Conservation (phyloP, 352 stramenopile genomes). For the Blastocystis sp. region DNA sequence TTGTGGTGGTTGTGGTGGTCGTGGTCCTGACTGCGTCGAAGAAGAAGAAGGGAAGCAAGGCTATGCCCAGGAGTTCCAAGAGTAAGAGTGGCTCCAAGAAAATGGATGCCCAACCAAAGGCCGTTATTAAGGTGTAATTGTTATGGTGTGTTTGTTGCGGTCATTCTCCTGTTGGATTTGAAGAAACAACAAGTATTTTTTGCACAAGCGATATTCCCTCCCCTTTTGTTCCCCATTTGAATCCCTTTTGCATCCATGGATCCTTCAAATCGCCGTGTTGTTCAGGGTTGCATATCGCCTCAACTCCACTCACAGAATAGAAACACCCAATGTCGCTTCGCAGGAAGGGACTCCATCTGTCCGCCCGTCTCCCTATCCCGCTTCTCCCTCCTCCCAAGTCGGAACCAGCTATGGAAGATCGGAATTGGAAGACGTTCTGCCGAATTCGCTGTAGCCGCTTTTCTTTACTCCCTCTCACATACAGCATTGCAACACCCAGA, state of each 20-base stretch:
- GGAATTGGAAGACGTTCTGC: slow-evolving; percentile 15
- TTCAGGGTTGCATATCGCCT: background rate
- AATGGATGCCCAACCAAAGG: background rate
- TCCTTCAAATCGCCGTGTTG: slow-evolving; percentile 23
- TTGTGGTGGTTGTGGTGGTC: slow-evolving; percentile 38
- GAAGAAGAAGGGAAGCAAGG: slow-evolving; percentile 54
- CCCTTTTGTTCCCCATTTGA: slow-evolving; percentile 12
- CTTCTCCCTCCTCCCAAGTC: background rate
- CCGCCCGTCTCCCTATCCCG: slow-evolving; percentile 1
- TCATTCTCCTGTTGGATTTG: too few species aligned
- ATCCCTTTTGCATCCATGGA: slow-evolving; percentile 18
- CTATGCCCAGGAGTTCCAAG: too few species aligned
- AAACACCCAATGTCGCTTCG: slow-evolving; percentile 64
- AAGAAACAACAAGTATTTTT: background rate
- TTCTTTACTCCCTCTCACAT: background rate
- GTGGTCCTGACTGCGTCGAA: slow-evolving; percentile 10
- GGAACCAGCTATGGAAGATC: background rate
- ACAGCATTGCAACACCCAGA: slow-evolving; percentile 7
- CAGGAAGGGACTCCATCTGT: slow-evolving; percentile 44
- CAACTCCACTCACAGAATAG: background rate
- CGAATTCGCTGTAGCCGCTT: slow-evolving; percentile 7
- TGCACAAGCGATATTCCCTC: background rate
- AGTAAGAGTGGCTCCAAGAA: slow-evolving; percentile 2
- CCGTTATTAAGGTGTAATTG: slow-evolving; percentile 23
- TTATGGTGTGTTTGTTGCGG: too few species aligned